These are phyloP conservation scores for Colletotrichum kahawae DNA, from an alignment of 2,329 filamentous ascomycete species.

Conservation along the genomic window DNA sequence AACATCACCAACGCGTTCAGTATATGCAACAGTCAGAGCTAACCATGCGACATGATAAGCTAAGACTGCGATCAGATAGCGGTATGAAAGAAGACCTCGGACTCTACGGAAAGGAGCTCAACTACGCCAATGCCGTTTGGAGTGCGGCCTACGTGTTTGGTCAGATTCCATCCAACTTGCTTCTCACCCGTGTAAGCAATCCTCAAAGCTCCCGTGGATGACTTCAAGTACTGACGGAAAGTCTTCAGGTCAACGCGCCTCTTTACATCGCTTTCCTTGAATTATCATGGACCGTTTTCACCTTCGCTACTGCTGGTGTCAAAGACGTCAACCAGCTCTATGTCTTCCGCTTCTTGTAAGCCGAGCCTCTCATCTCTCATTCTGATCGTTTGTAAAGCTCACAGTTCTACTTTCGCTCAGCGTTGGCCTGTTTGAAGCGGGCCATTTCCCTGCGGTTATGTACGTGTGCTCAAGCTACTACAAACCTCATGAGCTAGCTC, in stretches of 20 bases:
- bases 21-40: slow-evolving; percentile 2
- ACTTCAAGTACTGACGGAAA: rapidly evolving
- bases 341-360: slow-evolving; percentile 30
- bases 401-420: not conserved
- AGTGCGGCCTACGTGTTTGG: slow-evolving; percentile 34
- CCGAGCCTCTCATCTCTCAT: not conserved
- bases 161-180: slow-evolving; percentile 32
- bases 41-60: not conserved
- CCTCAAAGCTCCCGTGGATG: not conserved
- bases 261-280: slow-evolving; percentile 29
- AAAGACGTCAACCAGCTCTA: slow-evolving; percentile 29
- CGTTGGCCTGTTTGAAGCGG: slow-evolving; percentile 33
- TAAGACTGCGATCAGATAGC: slow-evolving; percentile 23
- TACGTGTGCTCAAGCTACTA: slow-evolving; percentile 34
- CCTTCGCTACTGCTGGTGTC: slow-evolving; percentile 29
- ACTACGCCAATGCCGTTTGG: slow-evolving; percentile 33
- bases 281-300: slow-evolving; percentile 29
- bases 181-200: slow-evolving; percentile 26
- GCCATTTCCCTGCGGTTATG: slow-evolving; percentile 34
- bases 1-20: slow-evolving; percentile 33
- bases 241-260: slow-evolving; percentile 24
- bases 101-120: slow-evolving; percentile 35
- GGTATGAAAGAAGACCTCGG: slow-evolving; percentile 35
- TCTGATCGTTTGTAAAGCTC: not conserved
- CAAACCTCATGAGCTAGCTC: slow-evolving; percentile 33